Percentiles rank a stretch among this genome's conserved stretches.
phyloP scores from a whole-genome alignment of 768 basidiomycete species.

The Phylloporus rhodoxanthus region DNA sequence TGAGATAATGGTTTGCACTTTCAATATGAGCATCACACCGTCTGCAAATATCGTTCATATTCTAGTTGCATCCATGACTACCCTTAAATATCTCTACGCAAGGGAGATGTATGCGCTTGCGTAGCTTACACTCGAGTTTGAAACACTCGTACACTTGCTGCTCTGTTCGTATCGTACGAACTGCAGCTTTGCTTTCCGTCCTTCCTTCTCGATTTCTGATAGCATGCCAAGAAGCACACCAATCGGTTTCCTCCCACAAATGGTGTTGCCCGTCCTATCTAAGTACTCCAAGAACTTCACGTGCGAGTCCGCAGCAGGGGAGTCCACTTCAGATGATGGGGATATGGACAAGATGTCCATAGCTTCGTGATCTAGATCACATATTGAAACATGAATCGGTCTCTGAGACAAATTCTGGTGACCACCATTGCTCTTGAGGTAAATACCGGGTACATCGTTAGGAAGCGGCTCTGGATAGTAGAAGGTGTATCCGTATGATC shows the following conservation, averaged over 20 bases:
- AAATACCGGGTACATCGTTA: constrained; percentile 39
- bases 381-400: constrained; percentile 81
- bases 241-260: constrained; percentile 95
- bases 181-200: constrained; percentile 39
- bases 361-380: constrained; percentile 78
- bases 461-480: constrained; percentile 69
- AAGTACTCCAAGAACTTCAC: constrained; percentile 62
- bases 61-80: background rate
- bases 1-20: background rate
- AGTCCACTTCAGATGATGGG: constrained; percentile 36
- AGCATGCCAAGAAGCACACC: constrained; percentile 84
- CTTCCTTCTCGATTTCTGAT: constrained; percentile 44
- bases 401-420: constrained; percentile 39
- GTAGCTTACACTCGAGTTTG: constrained; percentile 93
- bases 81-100: constrained; percentile 13
- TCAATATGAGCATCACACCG: background rate
- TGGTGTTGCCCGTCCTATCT: constrained; percentile 79
- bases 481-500: constrained; percentile 79
- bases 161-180: constrained; percentile 97
- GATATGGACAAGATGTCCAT: constrained; percentile 66
- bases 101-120: constrained; percentile 82
- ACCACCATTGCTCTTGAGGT: constrained; percentile 41
- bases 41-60: background rate
- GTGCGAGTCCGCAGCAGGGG: constrained; percentile 52
- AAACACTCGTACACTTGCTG: constrained; percentile 56